Evolutionary conservation across 2,329 filamentous ascomycete species (phyloP), one percentile per base, ranked within the genome.

Genomic region (Hypoxylon sp.): DNA sequence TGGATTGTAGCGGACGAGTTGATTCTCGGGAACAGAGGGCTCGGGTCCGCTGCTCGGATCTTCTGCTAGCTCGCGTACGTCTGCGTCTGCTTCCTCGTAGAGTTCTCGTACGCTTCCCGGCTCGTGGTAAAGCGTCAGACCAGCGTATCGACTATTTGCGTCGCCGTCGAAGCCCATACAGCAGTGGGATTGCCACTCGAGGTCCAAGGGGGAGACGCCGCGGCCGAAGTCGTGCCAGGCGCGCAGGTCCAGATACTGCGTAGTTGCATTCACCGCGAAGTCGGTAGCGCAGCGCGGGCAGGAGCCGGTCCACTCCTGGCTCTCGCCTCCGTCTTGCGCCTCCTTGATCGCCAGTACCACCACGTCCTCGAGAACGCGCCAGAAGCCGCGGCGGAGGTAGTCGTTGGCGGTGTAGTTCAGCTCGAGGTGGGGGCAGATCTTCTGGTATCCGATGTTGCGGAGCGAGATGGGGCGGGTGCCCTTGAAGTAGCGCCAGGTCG

Each of bases 281-380:
- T 62, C 59, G 32, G 59, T 62, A 46, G 49, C 30, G 37, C 59
- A 62, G 11, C 20, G 22, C 20, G 11, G 6, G 32, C 59, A 62
- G 22, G 39, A 8, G 1, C 19, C 13, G 11, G 17, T 51, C 41
- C 19, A 28, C 6, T 46, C 43, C 20, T 6, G 6, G 20, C 43
- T 19, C 7, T 46, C 13, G 43, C 43, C 22, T 22, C 20, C 43
- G 7, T 24, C 10, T 19, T 13, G 3, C 19, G 43, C 43, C 19
- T 46, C 20, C 26, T 46, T 19, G 11, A 24, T 26, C 24, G 24
- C 24, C 24, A 5, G 26, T 19, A 10, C 43, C 20, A 26, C 24
- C 24, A 26, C 7, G 24, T 4, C 5, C 43, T 46, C 43, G 20
- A 46, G 17, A 17, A 22, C 41, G 4, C 13, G 19, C 20, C 7